Conservation (phyloP, 192 early-diverging fungal genomes). For the Coemansia sp. region DNA sequence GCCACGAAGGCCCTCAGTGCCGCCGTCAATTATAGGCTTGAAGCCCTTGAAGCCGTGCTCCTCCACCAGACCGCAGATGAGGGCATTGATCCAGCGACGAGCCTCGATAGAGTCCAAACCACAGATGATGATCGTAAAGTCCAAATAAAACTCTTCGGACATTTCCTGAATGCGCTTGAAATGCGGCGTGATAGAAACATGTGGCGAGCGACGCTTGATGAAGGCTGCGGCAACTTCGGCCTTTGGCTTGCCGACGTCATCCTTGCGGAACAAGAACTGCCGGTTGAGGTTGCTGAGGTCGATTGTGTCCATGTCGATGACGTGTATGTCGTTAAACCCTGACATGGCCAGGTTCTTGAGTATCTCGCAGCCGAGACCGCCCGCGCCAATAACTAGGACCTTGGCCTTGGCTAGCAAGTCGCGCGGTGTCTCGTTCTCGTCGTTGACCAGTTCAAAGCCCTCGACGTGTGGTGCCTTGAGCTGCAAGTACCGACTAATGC, state of each 20-base stretch:
- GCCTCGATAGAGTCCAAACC: conserved; percentile 96
- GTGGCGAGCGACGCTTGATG: conserved; percentile 67
- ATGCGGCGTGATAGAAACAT: conserved; percentile 70
- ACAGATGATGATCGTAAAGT: conserved; percentile 88
- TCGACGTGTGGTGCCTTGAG: conserved; percentile 50
- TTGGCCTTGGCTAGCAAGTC: conserved; percentile 57
- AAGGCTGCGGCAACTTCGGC: conserved; percentile 77
- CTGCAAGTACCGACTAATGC: conserved; percentile 37
- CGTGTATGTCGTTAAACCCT: conserved; percentile 77
- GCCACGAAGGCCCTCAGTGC: conserved; percentile 96
- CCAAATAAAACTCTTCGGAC: conserved; percentile 87
- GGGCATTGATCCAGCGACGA: conserved; percentile 97
- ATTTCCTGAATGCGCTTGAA: conserved; percentile 96
- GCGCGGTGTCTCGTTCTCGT: conserved; percentile 43
- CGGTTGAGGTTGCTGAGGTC: conserved; percentile 83
- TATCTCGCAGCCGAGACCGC: conserved; percentile 83
- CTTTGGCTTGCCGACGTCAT: conserved; percentile 77
- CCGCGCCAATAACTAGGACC: conserved; percentile 81
- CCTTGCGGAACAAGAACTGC: conserved; percentile 78
- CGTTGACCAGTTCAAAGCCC: conserved; percentile 52
- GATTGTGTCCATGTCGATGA: conserved; percentile 91
- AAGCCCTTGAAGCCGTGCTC: conserved; percentile 69
- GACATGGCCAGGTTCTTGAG: conserved; percentile 80
- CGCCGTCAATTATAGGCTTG: conserved; percentile 93
- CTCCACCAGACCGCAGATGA: conserved; percentile 73